phyloP scores from a whole-genome alignment of 306 rosid genomes.

The Lathyrus oleraceus region DNA sequence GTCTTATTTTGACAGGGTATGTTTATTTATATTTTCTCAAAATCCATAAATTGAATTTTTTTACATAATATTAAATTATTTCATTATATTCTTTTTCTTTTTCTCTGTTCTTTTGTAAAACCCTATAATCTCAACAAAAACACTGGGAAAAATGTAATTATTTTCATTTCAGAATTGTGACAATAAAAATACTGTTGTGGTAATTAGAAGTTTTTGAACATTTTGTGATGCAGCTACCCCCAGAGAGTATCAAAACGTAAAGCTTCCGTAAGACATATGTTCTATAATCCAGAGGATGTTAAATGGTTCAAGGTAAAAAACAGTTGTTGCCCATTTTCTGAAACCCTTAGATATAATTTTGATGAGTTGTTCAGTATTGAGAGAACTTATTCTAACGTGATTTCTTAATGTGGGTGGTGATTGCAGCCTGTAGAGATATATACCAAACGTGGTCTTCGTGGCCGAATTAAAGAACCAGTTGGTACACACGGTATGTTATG shows the following conservation, averaged over 20 bases:
- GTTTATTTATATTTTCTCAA: constrained; percentile 19
- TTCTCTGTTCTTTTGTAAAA: neutral
- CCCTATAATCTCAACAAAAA: neutral
- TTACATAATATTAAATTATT: neutral
- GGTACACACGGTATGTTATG: constrained; percentile 92
- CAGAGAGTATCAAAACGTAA: constrained; percentile 90
- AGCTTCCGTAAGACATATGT: constrained; percentile 83
- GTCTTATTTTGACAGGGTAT: constrained; percentile 91
- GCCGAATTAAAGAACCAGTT: constrained; percentile 90
- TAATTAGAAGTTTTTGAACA: constrained; percentile 10
- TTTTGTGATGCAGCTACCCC: constrained; percentile 78
- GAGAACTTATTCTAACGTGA: neutral
- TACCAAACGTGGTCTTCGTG: constrained; percentile 85
- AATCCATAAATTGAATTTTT: neutral
- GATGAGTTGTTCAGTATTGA: neutral
- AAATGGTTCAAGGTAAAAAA: constrained; percentile 87
- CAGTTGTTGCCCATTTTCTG: constrained; percentile 6
- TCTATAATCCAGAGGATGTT: constrained; percentile 93
- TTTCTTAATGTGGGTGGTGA: constrained; percentile 36
- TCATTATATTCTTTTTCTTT: neutral
- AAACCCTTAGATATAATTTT: constrained; percentile 2
- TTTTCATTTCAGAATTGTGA: constrained; percentile 11
- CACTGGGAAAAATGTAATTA: neutral
- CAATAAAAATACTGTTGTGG: neutral
- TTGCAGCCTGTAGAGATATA: constrained; percentile 95